These are phyloP conservation scores for Aspergillus kassunensis DNA, from an alignment of 495 filamentous ascomycete species.

Conservation along the genomic window DNA sequence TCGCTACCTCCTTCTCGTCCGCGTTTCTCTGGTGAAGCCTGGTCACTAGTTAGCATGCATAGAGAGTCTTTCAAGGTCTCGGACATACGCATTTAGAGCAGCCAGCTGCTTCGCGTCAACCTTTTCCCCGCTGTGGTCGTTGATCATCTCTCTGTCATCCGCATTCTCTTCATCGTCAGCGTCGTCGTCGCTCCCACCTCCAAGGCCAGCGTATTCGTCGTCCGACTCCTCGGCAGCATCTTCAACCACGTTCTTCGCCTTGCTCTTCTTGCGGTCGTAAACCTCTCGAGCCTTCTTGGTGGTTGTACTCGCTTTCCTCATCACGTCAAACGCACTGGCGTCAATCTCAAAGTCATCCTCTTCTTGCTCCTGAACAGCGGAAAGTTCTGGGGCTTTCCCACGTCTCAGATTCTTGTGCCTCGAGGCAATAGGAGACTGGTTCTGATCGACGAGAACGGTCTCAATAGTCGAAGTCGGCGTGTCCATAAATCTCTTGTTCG, in stretches of 20 bases:
- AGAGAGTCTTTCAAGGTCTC: background rate
- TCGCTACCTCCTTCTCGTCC: slow-evolving; percentile 76
- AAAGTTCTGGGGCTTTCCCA: slow-evolving; percentile 29
- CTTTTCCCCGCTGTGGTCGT: slow-evolving; percentile 75
- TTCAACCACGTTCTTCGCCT: slow-evolving; percentile 81
- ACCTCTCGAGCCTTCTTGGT: slow-evolving; percentile 50
- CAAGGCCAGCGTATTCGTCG: slow-evolving; percentile 94
- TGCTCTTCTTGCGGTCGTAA: slow-evolving; percentile 83
- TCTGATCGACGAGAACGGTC: slow-evolving; percentile 58
- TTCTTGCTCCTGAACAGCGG: slow-evolving; percentile 40
- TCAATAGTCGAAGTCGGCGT: slow-evolving; percentile 66
- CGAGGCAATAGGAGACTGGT: slow-evolving; percentile 57
- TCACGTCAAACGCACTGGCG: slow-evolving; percentile 64
- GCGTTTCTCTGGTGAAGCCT: slow-evolving; percentile 40
- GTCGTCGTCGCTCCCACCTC: slow-evolving; percentile 85
- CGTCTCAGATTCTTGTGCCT: slow-evolving; percentile 56
- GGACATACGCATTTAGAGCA: slow-evolving; percentile 80
- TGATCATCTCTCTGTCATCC: slow-evolving; percentile 75
- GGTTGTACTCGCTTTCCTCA: slow-evolving; percentile 65
- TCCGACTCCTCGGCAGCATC: slow-evolving; percentile 97
- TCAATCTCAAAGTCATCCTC: slow-evolving; percentile 41
- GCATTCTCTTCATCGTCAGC: slow-evolving; percentile 66
- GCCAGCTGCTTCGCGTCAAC: slow-evolving; percentile 77
- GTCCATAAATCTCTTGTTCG: slow-evolving; percentile 55
- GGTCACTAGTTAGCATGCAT: slow-evolving; percentile 18